Percentiles rank a stretch among this genome's conserved stretches.
phyloP scores from a whole-genome alignment of 2,329 filamentous ascomycete genomes.

The Cladorrhinum sp. region DNA sequence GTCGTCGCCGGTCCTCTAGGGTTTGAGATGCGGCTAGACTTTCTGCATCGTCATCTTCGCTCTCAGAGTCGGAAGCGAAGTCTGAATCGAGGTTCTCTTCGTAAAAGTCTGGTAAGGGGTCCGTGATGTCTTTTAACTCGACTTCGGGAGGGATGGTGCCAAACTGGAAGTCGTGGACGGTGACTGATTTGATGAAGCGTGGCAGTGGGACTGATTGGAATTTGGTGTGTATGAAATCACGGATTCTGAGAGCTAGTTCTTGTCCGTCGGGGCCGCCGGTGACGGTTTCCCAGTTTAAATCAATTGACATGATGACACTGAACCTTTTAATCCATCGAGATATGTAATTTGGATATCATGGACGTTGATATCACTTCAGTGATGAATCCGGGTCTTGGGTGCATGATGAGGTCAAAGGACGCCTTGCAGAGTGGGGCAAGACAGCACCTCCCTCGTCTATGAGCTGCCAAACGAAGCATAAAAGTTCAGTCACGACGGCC shows the following conservation, averaged over 20 bases:
- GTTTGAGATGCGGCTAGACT: slow-evolving; percentile 32
- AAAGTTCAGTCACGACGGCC: too few relatives aligned
- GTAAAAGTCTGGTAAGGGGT: slow-evolving; percentile 94
- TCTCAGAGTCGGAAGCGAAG: slow-evolving; percentile 52
- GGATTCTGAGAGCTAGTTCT: slow-evolving; percentile 79
- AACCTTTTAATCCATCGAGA: not conserved
- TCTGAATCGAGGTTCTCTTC: slow-evolving; percentile 70
- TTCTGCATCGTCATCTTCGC: slow-evolving; percentile 40
- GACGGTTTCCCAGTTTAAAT: slow-evolving; percentile 92
- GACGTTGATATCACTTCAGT: not conserved
- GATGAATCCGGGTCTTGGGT: not conserved
- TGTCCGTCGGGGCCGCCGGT: slow-evolving; percentile 85
- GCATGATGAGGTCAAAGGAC: not conserved
- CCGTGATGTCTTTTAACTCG: slow-evolving; percentile 94
- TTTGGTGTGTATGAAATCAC: slow-evolving; percentile 89
- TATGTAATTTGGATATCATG: not conserved
- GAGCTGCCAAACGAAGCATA: not conserved
- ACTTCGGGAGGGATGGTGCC: slow-evolving; percentile 78
- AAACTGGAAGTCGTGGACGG: slow-evolving; percentile 92
- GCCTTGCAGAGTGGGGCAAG: not conserved
- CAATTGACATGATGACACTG: slow-evolving; percentile 74
- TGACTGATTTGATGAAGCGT: slow-evolving; percentile 94
- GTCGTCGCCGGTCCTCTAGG: slow-evolving; percentile 33
- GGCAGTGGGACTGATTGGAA: slow-evolving; percentile 91
- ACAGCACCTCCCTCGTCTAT: not conserved